Evolutionary conservation across 305 asterid genomes (phyloP).

Genomic region (Solanum hybrid): DNA sequence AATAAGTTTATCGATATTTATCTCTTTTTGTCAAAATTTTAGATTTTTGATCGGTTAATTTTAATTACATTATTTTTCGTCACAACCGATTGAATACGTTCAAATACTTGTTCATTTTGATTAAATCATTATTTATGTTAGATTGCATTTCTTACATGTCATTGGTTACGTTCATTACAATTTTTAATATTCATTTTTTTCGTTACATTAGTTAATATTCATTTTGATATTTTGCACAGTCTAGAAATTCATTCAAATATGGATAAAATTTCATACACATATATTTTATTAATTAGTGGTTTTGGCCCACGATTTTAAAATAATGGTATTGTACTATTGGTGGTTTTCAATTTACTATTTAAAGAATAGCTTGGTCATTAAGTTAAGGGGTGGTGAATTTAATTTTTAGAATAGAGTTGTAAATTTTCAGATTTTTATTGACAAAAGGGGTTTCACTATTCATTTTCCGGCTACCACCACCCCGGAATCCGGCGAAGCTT

Average conservation of each 20-base stretch:
- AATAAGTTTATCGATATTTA: too few species aligned
- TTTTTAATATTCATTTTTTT: too few species aligned
- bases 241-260: not conserved
- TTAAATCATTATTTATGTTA: too few species aligned
- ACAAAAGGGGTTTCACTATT: not conserved
- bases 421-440: not conserved
- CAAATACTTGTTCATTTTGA: too few species aligned
- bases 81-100: too few species aligned
- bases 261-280: not conserved
- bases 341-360: too few species aligned
- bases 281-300: not conserved
- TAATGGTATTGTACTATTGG: too few species aligned
- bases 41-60: too few species aligned
- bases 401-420: not conserved
- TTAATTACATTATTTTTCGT: too few species aligned
- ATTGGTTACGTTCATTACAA: not conserved
- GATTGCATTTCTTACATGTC: not conserved
- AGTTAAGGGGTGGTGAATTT: not conserved
- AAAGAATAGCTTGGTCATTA: not conserved
- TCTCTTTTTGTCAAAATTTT: too few species aligned
- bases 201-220: not conserved
- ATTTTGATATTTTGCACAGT: not conserved
- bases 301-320: not conserved
- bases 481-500: not conserved
- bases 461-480: not conserved